Evolutionary conservation across 2,329 filamentous ascomycete genomes (phyloP), one percentile per base, ranked within the genome.

Genomic region (Trichoderma asperellum): DNA sequence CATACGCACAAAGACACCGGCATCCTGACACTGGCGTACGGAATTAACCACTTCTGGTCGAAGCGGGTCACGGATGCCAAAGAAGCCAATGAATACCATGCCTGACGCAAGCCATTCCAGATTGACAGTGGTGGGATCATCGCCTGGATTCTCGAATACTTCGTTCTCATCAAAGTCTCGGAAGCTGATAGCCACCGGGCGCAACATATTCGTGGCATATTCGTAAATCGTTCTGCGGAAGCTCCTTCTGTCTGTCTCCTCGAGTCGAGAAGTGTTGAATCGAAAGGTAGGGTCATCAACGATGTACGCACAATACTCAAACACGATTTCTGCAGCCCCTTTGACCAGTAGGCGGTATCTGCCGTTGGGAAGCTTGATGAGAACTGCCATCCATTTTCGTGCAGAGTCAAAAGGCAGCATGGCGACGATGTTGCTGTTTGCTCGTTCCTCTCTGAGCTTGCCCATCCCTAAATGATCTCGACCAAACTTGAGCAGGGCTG

Each of bases 121-220:
- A 40, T 80, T 79, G 21, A 79, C 73, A n/a, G 74, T 71, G 5
- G 77, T 77, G 1, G 77, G 77, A 8, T 79, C 77, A 37, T 81
- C 78, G 5, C 75, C 75, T 5, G 76, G 74, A 37, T 85, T 76
- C 11, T 87, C 90, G 64, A 90, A 85, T 27, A 84, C 85, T 32
- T 92, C 91, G 86, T 89, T 92, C 69, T 82, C 83, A 34, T 89
- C 85, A 70, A 92, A 93, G 72, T 96, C 92, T 57, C 87, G 86
- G 78, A 92, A 94, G 5, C 92, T 85, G 72, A 94, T 84, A 21
- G 88, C 91, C 66, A 95, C 93, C 0, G 91, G 93, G 59, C 92
- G 88, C 14, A 95, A 85, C 68, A 91, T 91, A 10, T 88, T 86
- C 7, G 85, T 86, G 1, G 91, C 91, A 74, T 92, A 93, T 14